Evolutionary conservation across 345 rosid species (phyloP), one percentile per base, ranked within the genome.

Genomic region (Linum usitatissimum): DNA sequence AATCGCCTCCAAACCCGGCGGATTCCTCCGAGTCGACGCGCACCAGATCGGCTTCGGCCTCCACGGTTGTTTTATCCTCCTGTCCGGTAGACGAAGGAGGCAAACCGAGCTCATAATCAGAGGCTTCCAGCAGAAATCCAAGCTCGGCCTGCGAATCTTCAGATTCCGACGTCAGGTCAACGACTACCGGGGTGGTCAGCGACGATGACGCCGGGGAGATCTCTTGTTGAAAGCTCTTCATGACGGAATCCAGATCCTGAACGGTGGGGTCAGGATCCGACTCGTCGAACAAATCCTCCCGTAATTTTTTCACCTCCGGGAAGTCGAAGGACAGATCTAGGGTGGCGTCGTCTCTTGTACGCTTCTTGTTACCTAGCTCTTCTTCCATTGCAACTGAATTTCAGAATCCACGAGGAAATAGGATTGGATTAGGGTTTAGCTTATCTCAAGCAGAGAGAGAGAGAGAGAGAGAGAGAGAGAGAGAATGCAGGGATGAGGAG

Each of bases 101-200:
- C 54, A 91, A 72, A 13, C 96, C 94, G 1, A 91, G 83, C 77
- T 91, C 94, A 12, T 91, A 90, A 49, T 84, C 96, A 8, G 97
- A 86, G 30, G 96, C 94, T 53, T 86, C 91, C 5, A 83, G 67
- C 15, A 88, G 87, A 57, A 80, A 88, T 0, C 94, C 94, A 0
- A 91, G 83, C 54, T 81, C 94, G 39, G 78, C 76, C 76, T 55
- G 81, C 30, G 77, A 61, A 9, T 64, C 80, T 4, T 66, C 75
- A 69, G 70, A 40, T 9, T n/a, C 64, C 0, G 71, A 49, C 18
- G 53, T 0, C 71, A 66, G 59, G 3, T 63, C 74, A 12, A 58
- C 20, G 30, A 28, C 28, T 9, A 19, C 45, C 68, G 73, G 58
- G 6, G 49, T 23, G 55, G 38, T 65, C 30, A 0, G 60, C 0